phyloP scores from a whole-genome alignment of 2,329 filamentous ascomycete species.

The Botryotinia narcissicola region DNA sequence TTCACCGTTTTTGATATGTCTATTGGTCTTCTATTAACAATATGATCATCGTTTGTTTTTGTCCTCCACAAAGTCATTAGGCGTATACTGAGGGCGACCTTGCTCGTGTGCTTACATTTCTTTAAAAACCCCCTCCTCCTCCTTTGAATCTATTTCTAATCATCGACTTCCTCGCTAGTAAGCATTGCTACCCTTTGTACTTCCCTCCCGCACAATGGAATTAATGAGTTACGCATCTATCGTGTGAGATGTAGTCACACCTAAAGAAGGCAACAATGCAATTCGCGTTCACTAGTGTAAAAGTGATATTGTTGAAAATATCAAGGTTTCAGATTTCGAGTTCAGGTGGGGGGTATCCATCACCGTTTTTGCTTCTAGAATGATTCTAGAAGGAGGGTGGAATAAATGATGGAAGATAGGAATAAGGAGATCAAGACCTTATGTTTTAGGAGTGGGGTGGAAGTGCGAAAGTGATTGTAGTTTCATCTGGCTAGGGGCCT shows the following conservation, averaged over 20 bases:
- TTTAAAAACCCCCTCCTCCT: not conserved
- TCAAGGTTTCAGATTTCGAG: constrained; percentile 17
- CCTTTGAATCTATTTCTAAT: constrained; percentile 8
- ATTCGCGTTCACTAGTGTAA: not conserved
- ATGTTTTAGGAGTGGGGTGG: constrained; percentile 13
- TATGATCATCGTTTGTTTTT: not conserved
- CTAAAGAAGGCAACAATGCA: not conserved
- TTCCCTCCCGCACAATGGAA: not conserved
- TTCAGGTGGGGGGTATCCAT: not conserved
- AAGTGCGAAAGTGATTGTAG: constrained; percentile 6
- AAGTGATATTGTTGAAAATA: constrained; percentile 5
- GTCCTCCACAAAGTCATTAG: not conserved
- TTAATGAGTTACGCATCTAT: not conserved
- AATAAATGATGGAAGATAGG: constrained; percentile 2
- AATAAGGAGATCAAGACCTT: constrained; percentile 11
- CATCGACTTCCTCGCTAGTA: not conserved
- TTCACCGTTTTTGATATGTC: not conserved
- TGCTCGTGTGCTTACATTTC: constrained; percentile 1
- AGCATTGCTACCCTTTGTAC: constrained; percentile 15
- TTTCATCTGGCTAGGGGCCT: constrained; percentile 15
- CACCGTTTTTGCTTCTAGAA: constrained; percentile 19
- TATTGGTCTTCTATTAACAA: not conserved
- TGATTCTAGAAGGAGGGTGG: constrained; percentile 15
- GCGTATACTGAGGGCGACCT: not conserved
- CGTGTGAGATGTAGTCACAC: not conserved